Evolutionary conservation across 2,329 filamentous ascomycete species (phyloP).

Genomic region (Fusarium sp.): DNA sequence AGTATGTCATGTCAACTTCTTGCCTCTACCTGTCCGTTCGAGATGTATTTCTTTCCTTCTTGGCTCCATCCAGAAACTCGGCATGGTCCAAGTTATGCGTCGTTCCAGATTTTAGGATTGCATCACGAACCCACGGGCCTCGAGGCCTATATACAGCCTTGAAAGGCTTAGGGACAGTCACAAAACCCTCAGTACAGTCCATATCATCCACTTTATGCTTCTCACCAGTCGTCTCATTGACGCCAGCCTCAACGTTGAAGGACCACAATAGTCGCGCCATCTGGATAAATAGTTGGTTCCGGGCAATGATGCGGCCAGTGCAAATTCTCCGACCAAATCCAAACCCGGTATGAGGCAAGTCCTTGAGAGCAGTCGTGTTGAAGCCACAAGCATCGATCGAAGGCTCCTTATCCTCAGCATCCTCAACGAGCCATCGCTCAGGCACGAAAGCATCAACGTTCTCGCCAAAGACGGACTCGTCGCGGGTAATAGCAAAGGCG

Average conservation of each 20-base stretch:
- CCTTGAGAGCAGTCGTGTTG: constrained; percentile 37
- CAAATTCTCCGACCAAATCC: constrained; percentile 65
- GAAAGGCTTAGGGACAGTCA: constrained; percentile 49
- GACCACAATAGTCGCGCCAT: constrained; percentile 66
- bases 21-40: background rate
- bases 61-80: constrained; percentile 1
- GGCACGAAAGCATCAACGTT: constrained; percentile 51
- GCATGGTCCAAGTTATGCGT: constrained; percentile 16
- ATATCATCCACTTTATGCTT: constrained; percentile 42
- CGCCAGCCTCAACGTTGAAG: constrained; percentile 56
- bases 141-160: constrained; percentile 48
- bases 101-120: constrained; percentile 13
- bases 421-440: constrained; percentile 51
- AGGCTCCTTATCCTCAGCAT: constrained; percentile 15
- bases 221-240: constrained; percentile 33
- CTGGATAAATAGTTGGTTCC: constrained; percentile 61
- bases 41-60: background rate
- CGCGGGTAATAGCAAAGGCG: constrained; percentile 56
- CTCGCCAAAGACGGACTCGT: constrained; percentile 59
- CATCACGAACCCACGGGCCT: constrained; percentile 49
- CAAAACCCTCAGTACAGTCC: constrained; percentile 48
- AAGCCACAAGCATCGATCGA: constrained; percentile 20
- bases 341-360: constrained; percentile 58
- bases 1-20: background rate
- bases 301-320: constrained; percentile 62